phyloP scores from a whole-genome alignment of 2,329 filamentous ascomycete species.

The Hypoxylon sp. region DNA sequence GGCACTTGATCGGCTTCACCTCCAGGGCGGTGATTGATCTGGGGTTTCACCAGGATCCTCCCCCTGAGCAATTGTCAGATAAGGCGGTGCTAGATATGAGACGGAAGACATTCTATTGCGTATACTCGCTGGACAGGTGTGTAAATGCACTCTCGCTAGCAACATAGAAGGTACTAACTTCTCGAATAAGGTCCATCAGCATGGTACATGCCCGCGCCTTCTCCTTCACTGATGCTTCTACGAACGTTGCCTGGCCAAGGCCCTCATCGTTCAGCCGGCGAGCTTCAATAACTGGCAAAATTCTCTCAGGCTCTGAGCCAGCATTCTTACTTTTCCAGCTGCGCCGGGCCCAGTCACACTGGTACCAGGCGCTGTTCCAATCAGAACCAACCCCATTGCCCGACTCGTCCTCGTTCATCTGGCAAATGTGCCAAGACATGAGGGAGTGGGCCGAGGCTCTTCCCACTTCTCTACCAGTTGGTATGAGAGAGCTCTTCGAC shows the following conservation, averaged over 20 bases:
- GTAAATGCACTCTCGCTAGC: slow-evolving; percentile 39
- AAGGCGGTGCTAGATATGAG: slow-evolving; percentile 80
- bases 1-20: slow-evolving; percentile 93
- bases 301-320: slow-evolving; percentile 71
- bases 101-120: slow-evolving; percentile 87
- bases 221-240: slow-evolving; percentile 91
- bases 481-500: slow-evolving; percentile 82
- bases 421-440: slow-evolving; percentile 82
- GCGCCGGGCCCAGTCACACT: slow-evolving; percentile 85
- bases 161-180: slow-evolving; percentile 12
- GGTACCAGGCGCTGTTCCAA: slow-evolving; percentile 91
- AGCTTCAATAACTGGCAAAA: slow-evolving; percentile 57
- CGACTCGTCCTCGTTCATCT: slow-evolving; percentile 78
- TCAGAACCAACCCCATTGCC: slow-evolving; percentile 76
- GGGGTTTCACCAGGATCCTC: slow-evolving; percentile 92
- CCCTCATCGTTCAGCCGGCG: slow-evolving; percentile 58
- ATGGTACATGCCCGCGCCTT: slow-evolving; percentile 89
- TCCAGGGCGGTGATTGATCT: slow-evolving; percentile 89
- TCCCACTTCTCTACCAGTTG: slow-evolving; percentile 71
- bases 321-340: slow-evolving; percentile 85
- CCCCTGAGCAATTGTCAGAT: slow-evolving; percentile 74
- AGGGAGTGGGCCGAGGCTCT: slow-evolving; percentile 85
- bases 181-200: slow-evolving; percentile 70
- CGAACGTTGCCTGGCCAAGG: slow-evolving; percentile 82
- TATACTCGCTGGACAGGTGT: slow-evolving; percentile 89